Evolutionary conservation across 176 grass and related monocot species (phyloP).

Genomic region (Tillandsia fasciculata): DNA sequence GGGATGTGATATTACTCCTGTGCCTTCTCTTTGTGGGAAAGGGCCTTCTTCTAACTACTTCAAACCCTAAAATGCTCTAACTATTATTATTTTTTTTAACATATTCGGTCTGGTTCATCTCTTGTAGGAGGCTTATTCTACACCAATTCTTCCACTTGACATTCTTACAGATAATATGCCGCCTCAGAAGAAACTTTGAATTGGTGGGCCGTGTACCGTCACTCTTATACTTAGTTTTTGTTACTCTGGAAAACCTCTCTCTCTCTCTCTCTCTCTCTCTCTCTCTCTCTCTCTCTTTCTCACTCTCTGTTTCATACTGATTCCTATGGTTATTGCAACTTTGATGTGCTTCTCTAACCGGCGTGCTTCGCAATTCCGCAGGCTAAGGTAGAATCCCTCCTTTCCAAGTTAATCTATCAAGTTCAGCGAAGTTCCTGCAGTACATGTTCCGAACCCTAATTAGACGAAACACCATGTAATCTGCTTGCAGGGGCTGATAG

Average conservation of each 20-base stretch:
- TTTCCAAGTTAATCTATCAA: constrained; percentile 3
- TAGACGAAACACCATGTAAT: neutral
- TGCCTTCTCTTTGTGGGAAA: no score
- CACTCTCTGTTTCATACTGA: neutral
- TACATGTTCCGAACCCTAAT: neutral
- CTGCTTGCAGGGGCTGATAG: constrained; percentile 20
- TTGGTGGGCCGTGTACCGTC: constrained; percentile 38
- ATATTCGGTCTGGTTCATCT: neutral
- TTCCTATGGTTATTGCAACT: constrained; percentile 25
- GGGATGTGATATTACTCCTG: no score
- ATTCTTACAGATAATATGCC: constrained; percentile 57
- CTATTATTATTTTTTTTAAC: no score
- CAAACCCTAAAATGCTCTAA: no score
- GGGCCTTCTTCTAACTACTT: no score
- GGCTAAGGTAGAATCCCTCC: constrained; percentile 56
- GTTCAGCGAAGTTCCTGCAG: constrained; percentile 25
- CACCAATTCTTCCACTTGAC: constrained; percentile 58
- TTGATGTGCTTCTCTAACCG: neutral
- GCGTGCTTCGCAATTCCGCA: constrained; percentile 17
- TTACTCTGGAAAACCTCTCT: neutral
- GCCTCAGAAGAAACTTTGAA: constrained; percentile 85
- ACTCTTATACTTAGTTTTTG: neutral
- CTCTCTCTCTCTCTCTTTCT: no score
- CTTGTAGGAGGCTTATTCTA: constrained; percentile 74
- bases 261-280: neutral